Percentiles rank a stretch among this genome's conserved stretches.
These are phyloP conservation scores for Salix caprea DNA, from an alignment of 345 rosid genomes.

Conservation along the genomic window DNA sequence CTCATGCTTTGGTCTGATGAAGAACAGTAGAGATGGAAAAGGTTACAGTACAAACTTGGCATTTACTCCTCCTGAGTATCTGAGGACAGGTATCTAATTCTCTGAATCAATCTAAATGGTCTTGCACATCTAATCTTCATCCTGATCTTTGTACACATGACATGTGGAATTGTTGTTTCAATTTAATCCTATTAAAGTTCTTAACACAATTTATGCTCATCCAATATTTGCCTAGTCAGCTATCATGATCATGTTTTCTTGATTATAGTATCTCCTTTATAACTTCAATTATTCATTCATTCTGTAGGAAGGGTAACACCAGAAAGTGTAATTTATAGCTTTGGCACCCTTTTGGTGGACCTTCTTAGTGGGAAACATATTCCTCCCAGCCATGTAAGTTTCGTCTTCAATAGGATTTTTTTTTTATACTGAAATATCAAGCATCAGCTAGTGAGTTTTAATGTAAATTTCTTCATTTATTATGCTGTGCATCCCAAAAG, in stretches of 20 bases:
- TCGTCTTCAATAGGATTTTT: not conserved
- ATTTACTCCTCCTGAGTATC: conserved; percentile 89
- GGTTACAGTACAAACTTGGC: conserved; percentile 86
- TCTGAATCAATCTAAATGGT: not conserved
- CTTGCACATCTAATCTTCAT: not conserved
- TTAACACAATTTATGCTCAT: not conserved
- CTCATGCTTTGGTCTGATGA: conserved; percentile 95
- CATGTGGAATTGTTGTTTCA: not conserved
- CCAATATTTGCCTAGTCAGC: not conserved
- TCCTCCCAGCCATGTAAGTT: conserved; percentile 90
- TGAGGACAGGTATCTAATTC: conserved; percentile 57
- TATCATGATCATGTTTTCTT: not conserved
- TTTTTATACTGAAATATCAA: not conserved
- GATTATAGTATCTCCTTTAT: not conserved
- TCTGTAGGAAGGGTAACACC: conserved; percentile 72
- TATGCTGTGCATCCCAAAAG: not conserved
- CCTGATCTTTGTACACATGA: not conserved
- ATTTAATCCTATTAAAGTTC: conserved; percentile 3
- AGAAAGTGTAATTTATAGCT: conserved; percentile 90
- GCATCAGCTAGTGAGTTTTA: not conserved
- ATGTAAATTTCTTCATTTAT: not conserved
- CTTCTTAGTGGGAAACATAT: conserved; percentile 95
- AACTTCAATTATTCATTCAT: conserved; percentile 3
- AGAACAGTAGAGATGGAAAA: conserved; percentile 93
- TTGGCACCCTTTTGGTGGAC: conserved; percentile 85